Evolutionary conservation across 1,284 basidiomycete species (phyloP).

Genomic region (Pseudozyma tsukubaensis): DNA sequence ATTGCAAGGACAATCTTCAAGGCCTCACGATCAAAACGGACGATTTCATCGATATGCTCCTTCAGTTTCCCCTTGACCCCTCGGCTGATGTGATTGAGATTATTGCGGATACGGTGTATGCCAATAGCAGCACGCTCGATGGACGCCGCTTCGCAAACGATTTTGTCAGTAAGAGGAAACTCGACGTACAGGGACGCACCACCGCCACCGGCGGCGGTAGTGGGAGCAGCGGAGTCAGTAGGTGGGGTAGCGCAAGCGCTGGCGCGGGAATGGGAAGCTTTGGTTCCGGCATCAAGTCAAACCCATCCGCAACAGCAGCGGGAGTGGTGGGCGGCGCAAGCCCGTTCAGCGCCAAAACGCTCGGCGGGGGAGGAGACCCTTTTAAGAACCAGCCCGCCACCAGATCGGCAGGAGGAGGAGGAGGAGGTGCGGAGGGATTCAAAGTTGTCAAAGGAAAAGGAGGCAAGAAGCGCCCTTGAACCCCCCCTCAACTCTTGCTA

Average conservation of each 20-base stretch:
- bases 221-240: conserved; percentile 1
- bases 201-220: not conserved
- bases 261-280: conserved; percentile 23
- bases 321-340: not conserved
- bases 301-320: not conserved
- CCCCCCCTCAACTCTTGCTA: not conserved
- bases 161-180: conserved; percentile 85
- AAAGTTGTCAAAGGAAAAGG: conserved; percentile 62
- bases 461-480: conserved; percentile 40
- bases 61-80: conserved; percentile 69
- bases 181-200: conserved; percentile 56
- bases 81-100: conserved; percentile 67
- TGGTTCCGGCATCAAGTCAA: not conserved
- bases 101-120: conserved; percentile 76
- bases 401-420: too few species aligned
- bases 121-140: conserved; percentile 91
- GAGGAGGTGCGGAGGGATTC: conserved; percentile 27
- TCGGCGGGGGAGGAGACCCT: not conserved
- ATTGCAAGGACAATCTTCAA: conserved; percentile 87
- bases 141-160: conserved; percentile 92
- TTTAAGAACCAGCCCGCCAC: not conserved
- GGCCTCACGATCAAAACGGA: conserved; percentile 76
- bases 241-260: conserved; percentile 19
- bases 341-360: conserved; percentile 6
- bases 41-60: conserved; percentile 69